A percentile compares a stretch with the other conserved stretches of the same genome.
These are phyloP conservation scores for Fonsecaea multimorphosa DNA, from an alignment of 2,329 filamentous ascomycete genomes.

Conservation along the genomic window DNA sequence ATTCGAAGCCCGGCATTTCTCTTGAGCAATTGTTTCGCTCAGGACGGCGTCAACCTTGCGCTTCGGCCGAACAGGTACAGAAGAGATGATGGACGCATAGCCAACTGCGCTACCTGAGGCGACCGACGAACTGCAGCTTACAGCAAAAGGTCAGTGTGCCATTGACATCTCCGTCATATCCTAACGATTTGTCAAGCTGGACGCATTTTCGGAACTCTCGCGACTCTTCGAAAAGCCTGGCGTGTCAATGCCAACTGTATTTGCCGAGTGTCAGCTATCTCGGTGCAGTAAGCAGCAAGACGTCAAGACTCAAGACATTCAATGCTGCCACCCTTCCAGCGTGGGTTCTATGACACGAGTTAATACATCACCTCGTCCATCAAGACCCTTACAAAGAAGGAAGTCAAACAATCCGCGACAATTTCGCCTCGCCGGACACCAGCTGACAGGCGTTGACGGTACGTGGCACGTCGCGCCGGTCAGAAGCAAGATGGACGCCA, in stretches of 20 bases:
- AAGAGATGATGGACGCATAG: not conserved
- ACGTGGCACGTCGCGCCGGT: not conserved
- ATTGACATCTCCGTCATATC: not conserved
- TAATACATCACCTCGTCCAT: not conserved
- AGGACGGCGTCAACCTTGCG: not conserved
- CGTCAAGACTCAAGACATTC: not conserved
- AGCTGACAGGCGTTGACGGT: not conserved
- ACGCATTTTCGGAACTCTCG: not conserved
- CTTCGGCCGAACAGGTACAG: not conserved
- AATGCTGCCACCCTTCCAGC: not conserved
- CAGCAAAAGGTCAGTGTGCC: not conserved
- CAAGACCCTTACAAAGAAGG: not conserved
- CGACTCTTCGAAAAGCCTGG: not conserved
- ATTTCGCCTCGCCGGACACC: not conserved
- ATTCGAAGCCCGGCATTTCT: not conserved
- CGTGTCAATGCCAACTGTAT: not conserved
- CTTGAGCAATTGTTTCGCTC: not conserved
- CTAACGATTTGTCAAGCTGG: not conserved
- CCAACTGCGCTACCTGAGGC: not conserved
- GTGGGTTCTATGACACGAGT: not conserved
- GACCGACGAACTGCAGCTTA: not conserved
- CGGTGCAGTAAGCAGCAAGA: not conserved
- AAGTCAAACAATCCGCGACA: not conserved
- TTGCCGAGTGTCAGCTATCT: not conserved
- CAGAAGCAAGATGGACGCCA: constrained; percentile 1